Evolutionary conservation across 768 basidiomycete genomes (phyloP).

Genomic region (Tricholoma matsutake): DNA sequence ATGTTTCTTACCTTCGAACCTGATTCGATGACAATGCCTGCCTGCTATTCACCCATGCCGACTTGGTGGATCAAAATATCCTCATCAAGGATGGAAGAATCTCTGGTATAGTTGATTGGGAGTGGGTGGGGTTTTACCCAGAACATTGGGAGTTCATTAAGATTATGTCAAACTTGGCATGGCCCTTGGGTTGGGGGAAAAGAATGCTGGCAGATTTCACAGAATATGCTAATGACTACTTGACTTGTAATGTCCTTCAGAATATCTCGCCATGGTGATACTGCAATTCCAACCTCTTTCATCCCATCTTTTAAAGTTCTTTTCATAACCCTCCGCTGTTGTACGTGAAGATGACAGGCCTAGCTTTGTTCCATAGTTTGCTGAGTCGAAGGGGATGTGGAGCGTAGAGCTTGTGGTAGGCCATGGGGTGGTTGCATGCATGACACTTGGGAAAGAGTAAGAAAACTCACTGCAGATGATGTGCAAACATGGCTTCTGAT

Average conservation of each 20-base stretch:
- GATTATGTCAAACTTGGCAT: not conserved
- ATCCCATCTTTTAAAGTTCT: too few relatives aligned
- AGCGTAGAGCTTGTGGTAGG: too few relatives aligned
- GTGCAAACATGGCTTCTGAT: too few relatives aligned
- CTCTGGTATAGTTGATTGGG: not conserved
- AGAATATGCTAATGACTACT: not conserved
- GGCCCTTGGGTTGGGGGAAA: not conserved
- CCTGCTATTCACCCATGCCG: conserved; percentile 4
- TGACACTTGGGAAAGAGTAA: too few relatives aligned
- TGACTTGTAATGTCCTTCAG: not conserved
- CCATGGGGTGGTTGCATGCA: too few relatives aligned
- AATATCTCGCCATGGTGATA: not conserved
- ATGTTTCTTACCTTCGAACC: not conserved
- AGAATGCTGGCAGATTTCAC: not conserved
- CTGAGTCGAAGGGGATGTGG: too few relatives aligned
- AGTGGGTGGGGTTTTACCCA: not conserved
- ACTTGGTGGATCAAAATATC: conserved; percentile 2
- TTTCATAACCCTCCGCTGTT: too few relatives aligned
- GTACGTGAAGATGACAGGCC: too few relatives aligned
- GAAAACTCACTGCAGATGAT: too few relatives aligned
- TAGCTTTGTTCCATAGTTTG: too few relatives aligned
- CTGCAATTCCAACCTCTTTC: too few relatives aligned
- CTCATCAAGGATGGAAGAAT: not conserved
- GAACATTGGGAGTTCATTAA: conserved; percentile 1
- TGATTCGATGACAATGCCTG: not conserved